Evolutionary conservation across 2,329 filamentous ascomycete genomes (phyloP), one percentile per base, ranked within the genome.

Genomic region (Colletotrichum limetticola): DNA sequence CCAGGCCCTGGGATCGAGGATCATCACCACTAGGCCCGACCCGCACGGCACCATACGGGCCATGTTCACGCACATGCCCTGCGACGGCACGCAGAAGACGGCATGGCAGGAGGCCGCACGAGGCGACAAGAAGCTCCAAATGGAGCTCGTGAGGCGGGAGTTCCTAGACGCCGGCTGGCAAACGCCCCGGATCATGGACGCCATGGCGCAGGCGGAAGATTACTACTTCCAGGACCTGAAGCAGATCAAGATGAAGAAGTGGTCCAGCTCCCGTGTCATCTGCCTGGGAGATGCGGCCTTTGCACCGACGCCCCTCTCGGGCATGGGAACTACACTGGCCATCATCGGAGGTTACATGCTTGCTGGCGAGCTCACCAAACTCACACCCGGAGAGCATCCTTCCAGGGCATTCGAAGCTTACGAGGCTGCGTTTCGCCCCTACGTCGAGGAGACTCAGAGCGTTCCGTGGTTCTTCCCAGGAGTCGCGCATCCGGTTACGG

Each of bases 271-370:
- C 0, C 83, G 86, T 0, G 83, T 87, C 24, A 82, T 83, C 0
- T 79, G 87, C 1, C 62, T 88, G 1, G 88, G 86, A 2, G 87
- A 90, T 72, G 85, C 88, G 19, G 86, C 79, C 2, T 84, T 84
- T 74, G 84, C 82, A 53, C 83, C 85, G 1, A 84, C 85, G 4
- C 82, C 84, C 1, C 76, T 84, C 4, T 85, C 82, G 0, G 87
- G 87, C 1, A 84, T 85, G 81, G 86, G 86, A 3, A 86, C 85
- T 0, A 82, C 82, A 3, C 74, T 79, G 12, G 83, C 82, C 1
- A 76, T 89, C 2, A 76, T 86, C n/a, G 83, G 84, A 1, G 86
- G 86, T 0, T 89, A 90, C 76, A 77, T 89, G 4, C 80, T 90
- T 1, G 86, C 87, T 0, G 87, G 87, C 7, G 87, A 87, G 75